Conservation (phyloP, 257 asterid genomes). For the Fraxinus quadrangulata region DNA sequence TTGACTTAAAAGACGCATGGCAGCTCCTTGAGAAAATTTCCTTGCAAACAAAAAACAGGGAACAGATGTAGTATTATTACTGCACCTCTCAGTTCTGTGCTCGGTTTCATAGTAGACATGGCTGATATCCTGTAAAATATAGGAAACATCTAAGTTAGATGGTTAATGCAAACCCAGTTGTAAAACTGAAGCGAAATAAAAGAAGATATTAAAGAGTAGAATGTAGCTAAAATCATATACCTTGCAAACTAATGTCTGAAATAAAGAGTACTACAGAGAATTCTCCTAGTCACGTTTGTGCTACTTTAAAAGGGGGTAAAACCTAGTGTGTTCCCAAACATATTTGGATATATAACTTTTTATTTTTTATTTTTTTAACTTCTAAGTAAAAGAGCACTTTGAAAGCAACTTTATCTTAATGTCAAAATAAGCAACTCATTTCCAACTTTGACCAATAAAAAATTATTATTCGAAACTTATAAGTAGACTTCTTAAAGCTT, state of each 20-base stretch:
- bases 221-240: background rate
- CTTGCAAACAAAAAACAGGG: conserved; percentile 84
- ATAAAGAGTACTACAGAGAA: background rate
- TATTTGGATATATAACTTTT: background rate
- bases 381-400: too few species aligned
- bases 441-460: background rate
- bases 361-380: background rate
- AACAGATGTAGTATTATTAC: conserved; percentile 59
- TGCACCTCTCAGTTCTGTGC: conserved; percentile 91
- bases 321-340: background rate
- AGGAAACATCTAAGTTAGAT: background rate
- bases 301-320: background rate
- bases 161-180: background rate
- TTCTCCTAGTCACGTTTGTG: background rate
- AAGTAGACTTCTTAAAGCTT: background rate
- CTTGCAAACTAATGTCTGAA: background rate
- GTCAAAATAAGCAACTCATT: background rate
- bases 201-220: background rate
- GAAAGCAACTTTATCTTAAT: background rate
- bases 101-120: conserved; percentile 79
- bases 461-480: background rate
- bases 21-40: conserved; percentile 91
- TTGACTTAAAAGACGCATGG: conserved; percentile 84
- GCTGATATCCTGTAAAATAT: conserved; percentile 60
- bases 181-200: too few species aligned